Conservation (phyloP, 139 green algal species). For the Monoraphidium neglectum region DNA sequence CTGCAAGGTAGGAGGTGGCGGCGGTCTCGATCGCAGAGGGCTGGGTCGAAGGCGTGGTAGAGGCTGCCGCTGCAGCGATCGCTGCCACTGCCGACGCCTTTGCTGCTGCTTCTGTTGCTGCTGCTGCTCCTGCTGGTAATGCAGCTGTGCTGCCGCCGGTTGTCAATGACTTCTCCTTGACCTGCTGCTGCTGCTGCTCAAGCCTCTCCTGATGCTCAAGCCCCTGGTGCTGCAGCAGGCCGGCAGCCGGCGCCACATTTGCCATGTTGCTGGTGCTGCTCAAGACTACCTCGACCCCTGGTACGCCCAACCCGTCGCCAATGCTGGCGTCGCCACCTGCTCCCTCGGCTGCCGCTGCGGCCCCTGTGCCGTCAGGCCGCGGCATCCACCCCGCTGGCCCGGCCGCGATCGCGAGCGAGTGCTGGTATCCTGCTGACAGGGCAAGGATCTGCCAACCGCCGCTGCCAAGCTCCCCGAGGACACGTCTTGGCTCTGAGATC, state of each 20-base stretch:
- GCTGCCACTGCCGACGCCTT: constrained; percentile 2
- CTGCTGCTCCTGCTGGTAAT: too few species aligned
- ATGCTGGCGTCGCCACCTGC: background rate
- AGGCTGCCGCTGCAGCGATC: background rate
- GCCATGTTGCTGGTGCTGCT: constrained; percentile 3
- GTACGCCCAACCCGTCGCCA: too few species aligned
- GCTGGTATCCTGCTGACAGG: constrained; percentile 54
- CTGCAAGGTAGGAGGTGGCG: too few species aligned
- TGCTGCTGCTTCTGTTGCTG: constrained; percentile 4
- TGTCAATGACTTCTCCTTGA: constrained; percentile 1
- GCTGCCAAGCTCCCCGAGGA: constrained; percentile 15
- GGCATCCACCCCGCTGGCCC: background rate
- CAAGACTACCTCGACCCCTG: too few species aligned
- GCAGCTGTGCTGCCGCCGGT: too few species aligned
- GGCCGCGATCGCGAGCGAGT: constrained; percentile 46
- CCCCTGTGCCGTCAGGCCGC: background rate
- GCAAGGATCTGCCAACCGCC: constrained; percentile 41
- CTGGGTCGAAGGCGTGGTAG: too few species aligned
- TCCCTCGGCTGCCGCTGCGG: background rate
- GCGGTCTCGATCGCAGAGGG: too few species aligned
- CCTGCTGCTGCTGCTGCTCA: background rate
- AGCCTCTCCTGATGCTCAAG: background rate
- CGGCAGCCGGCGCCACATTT: background rate
- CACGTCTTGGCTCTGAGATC: constrained; percentile 27
- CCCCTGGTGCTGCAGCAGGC: background rate